Conservation (phyloP, 2,329 filamentous ascomycete species). For the Xylariaceae sp. region DNA sequence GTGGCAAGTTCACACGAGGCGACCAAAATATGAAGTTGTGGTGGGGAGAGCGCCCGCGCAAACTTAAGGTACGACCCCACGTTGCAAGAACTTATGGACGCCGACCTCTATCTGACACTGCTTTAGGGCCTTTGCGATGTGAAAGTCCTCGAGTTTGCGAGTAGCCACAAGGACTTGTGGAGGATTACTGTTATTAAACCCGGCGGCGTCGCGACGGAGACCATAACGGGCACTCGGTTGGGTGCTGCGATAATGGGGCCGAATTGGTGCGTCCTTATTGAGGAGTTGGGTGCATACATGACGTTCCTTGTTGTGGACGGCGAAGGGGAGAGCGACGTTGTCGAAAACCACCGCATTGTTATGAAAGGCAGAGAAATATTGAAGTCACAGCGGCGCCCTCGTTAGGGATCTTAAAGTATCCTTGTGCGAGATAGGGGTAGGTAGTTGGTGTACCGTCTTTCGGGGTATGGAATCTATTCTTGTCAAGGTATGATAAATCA, state of each 20-base stretch:
- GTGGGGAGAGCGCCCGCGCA: slow-evolving; percentile 27
- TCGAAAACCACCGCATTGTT: slow-evolving; percentile 24
- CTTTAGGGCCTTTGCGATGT: slow-evolving; percentile 25
- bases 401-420: not conserved
- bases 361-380: slow-evolving; percentile 26
- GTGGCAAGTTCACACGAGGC: slow-evolving; percentile 34
- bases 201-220: slow-evolving; percentile 19
- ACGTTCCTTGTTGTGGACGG: slow-evolving; percentile 23
- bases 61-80: slow-evolving; percentile 24
- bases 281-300: slow-evolving; percentile 29
- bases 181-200: slow-evolving; percentile 22
- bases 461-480: no score
- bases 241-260: slow-evolving; percentile 19
- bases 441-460: no score
- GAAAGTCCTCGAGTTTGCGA: slow-evolving; percentile 22
- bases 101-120: slow-evolving; percentile 1
- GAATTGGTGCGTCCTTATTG: slow-evolving; percentile 23
- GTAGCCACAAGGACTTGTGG: slow-evolving; percentile 20
- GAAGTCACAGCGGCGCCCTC: not conserved
- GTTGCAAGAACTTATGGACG: not conserved
- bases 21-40: slow-evolving; percentile 33
- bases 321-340: slow-evolving; percentile 19
- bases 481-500: not conserved
- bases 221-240: slow-evolving; percentile 7
- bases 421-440: not conserved